These are phyloP conservation scores for Kodamaea leandrae DNA, from an alignment of 805 yeast species.

Conservation along the genomic window DNA sequence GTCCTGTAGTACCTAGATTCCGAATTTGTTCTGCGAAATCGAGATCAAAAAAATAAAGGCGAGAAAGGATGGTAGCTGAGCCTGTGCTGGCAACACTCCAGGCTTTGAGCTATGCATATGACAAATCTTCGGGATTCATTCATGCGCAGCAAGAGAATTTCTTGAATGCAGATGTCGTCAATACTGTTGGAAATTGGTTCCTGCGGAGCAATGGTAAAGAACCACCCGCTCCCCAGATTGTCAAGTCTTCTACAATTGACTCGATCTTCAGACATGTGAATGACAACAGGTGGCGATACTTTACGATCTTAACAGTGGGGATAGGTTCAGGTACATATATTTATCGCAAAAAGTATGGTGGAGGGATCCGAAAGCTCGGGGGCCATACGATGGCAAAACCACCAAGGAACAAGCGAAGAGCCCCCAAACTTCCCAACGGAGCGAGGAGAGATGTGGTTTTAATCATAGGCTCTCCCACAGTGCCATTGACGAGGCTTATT, in stretches of 20 bases:
- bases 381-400: not conserved
- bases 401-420: constrained; percentile 45
- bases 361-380: not conserved
- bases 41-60: not conserved
- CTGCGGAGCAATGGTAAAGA: not conserved
- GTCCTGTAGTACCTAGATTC: no score
- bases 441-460: constrained; percentile 74
- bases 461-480: constrained; percentile 73
- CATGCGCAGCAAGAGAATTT: constrained; percentile 24
- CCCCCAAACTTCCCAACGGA: constrained; percentile 62
- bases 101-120: constrained; percentile 24
- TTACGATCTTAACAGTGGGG: constrained; percentile 25
- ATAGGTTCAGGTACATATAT: constrained; percentile 20
- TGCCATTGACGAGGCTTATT: constrained; percentile 65
- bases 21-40: no score
- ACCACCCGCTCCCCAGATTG: constrained; percentile 3
- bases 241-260: constrained; percentile 4
- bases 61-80: constrained; percentile 39
- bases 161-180: constrained; percentile 14
- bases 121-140: constrained; percentile 20
- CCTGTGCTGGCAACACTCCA: constrained; percentile 40
- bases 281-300: constrained; percentile 8
- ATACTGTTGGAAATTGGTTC: not conserved
- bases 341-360: constrained; percentile 6
- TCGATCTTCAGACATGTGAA: constrained; percentile 1